phyloP scores from a whole-genome alignment of 2,329 filamentous ascomycete species.

The Conoideocrella luteorostrata region DNA sequence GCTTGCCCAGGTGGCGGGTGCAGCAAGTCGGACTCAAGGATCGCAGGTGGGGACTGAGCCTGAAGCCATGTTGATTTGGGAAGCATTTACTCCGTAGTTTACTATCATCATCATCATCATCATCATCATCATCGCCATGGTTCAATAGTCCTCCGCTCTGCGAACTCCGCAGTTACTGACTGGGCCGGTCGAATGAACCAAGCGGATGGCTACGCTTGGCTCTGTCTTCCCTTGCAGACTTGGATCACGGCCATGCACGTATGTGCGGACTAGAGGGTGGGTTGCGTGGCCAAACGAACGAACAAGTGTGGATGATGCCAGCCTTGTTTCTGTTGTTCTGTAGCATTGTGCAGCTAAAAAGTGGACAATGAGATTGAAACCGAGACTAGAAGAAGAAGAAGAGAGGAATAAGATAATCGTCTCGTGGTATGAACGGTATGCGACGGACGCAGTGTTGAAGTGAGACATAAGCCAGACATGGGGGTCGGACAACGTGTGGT shows the following conservation, averaged over 20 bases:
- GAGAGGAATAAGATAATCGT: background rate
- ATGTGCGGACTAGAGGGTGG: background rate
- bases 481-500: constrained; percentile 7
- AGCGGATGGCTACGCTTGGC: constrained; percentile 6
- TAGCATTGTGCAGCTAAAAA: constrained; percentile 2
- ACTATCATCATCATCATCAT: background rate
- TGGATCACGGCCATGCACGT: background rate
- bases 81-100: too few relatives aligned
- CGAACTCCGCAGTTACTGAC: too few relatives aligned
- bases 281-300: background rate
- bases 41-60: constrained; percentile 1
- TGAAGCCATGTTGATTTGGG: background rate
- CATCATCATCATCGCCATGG: constrained; percentile 1
- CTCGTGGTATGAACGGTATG: constrained; percentile 7
- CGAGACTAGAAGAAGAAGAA: background rate
- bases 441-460: constrained; percentile 12
- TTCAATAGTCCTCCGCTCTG: too few relatives aligned
- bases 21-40: constrained; percentile 1
- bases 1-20: constrained; percentile 8
- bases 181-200: constrained; percentile 2
- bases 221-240: constrained; percentile 5
- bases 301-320: constrained; percentile 1
- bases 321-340: background rate
- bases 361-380: background rate
- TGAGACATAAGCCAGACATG: constrained; percentile 11